A percentile compares a stretch with the other conserved stretches of the same genome.
phyloP scores from a whole-genome alignment of 352 stramenopile species.

The Phytophthora idaei region DNA sequence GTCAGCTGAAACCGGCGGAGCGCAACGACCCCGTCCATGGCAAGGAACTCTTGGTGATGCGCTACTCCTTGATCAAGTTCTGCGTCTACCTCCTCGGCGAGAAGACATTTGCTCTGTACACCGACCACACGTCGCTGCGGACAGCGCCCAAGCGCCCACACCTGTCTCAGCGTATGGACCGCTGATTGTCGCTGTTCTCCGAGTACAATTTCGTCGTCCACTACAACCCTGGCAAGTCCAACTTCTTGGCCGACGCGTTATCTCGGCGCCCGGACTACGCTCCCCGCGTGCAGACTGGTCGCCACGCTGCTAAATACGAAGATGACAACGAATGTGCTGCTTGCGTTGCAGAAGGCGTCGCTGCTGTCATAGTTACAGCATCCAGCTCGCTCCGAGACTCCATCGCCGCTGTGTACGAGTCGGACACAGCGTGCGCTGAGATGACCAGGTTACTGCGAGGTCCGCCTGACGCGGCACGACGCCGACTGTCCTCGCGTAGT shows the following conservation, averaged over 20 bases:
- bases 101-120: conserved; percentile 2
- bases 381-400: no score
- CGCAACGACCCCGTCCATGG: neutral
- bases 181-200: conserved; percentile 32
- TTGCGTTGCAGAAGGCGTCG: neutral
- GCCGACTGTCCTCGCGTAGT: no score
- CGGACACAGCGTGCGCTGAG: no score
- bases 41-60: conserved; percentile 3
- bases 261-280: neutral
- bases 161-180: conserved; percentile 24
- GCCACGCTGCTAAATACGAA: neutral
- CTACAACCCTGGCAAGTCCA: conserved; percentile 20
- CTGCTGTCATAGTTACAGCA: neutral
- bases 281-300: neutral
- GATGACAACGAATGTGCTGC: conserved; percentile 4
- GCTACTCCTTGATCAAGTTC: neutral
- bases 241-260: conserved; percentile 2
- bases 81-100: neutral
- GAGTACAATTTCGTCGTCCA: neutral
- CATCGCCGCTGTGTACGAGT: no score
- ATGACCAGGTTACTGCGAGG: no score
- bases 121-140: neutral
- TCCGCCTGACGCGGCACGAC: no score
- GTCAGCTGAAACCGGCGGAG: neutral
- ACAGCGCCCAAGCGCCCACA: conserved; percentile 3